Percentiles rank a stretch among this genome's conserved stretches.
These are phyloP conservation scores for Hebeloma cylindrosporum DNA, from an alignment of 768 basidiomycete genomes.

Conservation along the genomic window DNA sequence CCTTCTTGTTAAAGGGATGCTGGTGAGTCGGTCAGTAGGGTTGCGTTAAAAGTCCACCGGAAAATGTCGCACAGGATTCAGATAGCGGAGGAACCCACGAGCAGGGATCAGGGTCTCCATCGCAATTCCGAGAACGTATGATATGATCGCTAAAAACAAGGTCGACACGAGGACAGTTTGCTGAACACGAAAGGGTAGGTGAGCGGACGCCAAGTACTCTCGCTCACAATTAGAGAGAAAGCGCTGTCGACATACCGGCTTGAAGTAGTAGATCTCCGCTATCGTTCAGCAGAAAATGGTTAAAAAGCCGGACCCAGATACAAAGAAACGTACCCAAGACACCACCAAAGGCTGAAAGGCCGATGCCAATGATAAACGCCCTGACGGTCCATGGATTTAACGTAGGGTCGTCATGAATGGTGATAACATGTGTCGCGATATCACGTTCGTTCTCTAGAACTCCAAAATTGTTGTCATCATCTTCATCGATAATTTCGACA, in stretches of 20 bases:
- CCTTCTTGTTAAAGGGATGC: slow-evolving; percentile 61
- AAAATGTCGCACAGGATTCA: slow-evolving; percentile 48
- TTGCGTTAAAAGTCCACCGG: background rate
- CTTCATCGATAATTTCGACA: slow-evolving; percentile 35
- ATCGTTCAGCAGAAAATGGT: background rate
- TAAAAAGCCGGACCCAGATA: background rate
- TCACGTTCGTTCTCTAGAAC: slow-evolving; percentile 46
- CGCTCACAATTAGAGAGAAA: background rate
- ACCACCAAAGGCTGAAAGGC: slow-evolving; percentile 48
- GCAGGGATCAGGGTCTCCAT: slow-evolving; percentile 49
- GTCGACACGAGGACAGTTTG: slow-evolving; percentile 52
- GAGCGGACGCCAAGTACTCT: slow-evolving; percentile 1
- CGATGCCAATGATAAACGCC: slow-evolving; percentile 46
- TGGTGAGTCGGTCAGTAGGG: slow-evolving; percentile 19
- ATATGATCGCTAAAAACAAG: slow-evolving; percentile 54
- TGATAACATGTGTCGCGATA: slow-evolving; percentile 47
- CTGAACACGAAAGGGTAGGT: too few relatives aligned
- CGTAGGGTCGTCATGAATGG: slow-evolving; percentile 44
- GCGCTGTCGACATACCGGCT: slow-evolving; percentile 38
- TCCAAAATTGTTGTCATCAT: slow-evolving; percentile 27
- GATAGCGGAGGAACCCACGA: slow-evolving; percentile 43
- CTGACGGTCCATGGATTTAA: slow-evolving; percentile 48
- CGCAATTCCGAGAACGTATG: slow-evolving; percentile 48
- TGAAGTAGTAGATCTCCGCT: slow-evolving; percentile 65
- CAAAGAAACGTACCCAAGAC: slow-evolving; percentile 39